These are phyloP conservation scores for Aspergillus oerlinghausenensis DNA, from an alignment of 2,329 filamentous ascomycete genomes.

Conservation along the genomic window DNA sequence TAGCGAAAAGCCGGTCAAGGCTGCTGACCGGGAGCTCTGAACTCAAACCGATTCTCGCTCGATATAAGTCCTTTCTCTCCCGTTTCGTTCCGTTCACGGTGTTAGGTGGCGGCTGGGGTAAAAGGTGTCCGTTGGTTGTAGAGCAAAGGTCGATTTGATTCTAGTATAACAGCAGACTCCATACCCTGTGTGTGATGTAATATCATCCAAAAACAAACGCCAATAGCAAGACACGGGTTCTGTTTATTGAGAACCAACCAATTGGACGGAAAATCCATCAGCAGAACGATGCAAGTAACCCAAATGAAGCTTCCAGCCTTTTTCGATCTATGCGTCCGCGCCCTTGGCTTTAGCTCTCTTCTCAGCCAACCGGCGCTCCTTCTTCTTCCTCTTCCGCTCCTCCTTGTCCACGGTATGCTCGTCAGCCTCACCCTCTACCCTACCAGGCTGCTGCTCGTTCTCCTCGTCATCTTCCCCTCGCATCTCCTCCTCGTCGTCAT, in stretches of 20 bases:
- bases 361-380: slow-evolving; percentile 47
- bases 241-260: slow-evolving; percentile 8
- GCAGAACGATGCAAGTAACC: slow-evolving; percentile 6
- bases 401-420: slow-evolving; percentile 43
- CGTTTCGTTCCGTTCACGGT: slow-evolving; percentile 4
- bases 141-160: not conserved
- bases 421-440: slow-evolving; percentile 25
- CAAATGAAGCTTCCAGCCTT: not conserved
- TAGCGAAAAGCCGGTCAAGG: slow-evolving; percentile 59
- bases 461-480: slow-evolving; percentile 38
- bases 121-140: slow-evolving; percentile 4
- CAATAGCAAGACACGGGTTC: slow-evolving; percentile 5
- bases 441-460: slow-evolving; percentile 36
- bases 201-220: slow-evolving; percentile 14
- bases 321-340: slow-evolving; percentile 18
- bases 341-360: slow-evolving; percentile 35
- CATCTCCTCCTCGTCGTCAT: slow-evolving; percentile 34
- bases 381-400: slow-evolving; percentile 53
- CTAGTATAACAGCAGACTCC: not conserved
- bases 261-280: slow-evolving; percentile 9
- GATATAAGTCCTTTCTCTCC: not conserved
- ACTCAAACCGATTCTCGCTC: not conserved
- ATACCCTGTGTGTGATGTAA: not conserved
- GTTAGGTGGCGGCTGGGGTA: slow-evolving; percentile 8
- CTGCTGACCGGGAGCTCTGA: slow-evolving; percentile 72